Base-by-base conservation (phyloP, 108 stramenopile species). In the Mayamaea pseudoterrestris region DNA sequence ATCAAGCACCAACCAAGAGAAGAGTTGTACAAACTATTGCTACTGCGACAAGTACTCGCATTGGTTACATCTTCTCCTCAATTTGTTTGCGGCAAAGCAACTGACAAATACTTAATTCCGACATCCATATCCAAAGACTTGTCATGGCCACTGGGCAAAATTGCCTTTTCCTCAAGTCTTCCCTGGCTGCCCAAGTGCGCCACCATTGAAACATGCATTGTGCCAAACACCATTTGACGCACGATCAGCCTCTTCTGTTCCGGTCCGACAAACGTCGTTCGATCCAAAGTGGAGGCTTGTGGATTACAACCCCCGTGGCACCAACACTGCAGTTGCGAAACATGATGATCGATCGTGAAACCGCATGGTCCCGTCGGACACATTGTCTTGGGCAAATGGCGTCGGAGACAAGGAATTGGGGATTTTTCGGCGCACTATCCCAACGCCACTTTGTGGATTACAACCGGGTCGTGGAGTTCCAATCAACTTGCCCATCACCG, bases 181-280 rank as follows among this genome's bases (percentile, higher is more conserved):
- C 85, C 13, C 55, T 87, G 23, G 72, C 80, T 0, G 80, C 65
- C 85, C 0, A 47, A 74, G 40, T 58, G 85, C 11, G 76, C 74
- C 14, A 87, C 85, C 7, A 70, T 81, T 7, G 52, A 76, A 63
- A 43, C 64, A 44, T 41, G 44, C 13, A 57, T 83, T 12, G 55
- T 83, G 12, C 53, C 60, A 11, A 61, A 72, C 26, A 47, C 29
- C 22, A 78, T 94, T 25, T 94, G 93, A 90, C 90, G 12, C 59
- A 76, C 43, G 93, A 94, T 81, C 93, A 94, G 55, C 54, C 83
- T 13, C 86, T 83, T 87, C 91, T 57, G 91, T 93, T 16, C 94
- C 94, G 11, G 77, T 91, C n/a, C 64, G 91, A 44, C 73, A 72
- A 58, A 83, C 7, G 74, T 92, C 3, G 51, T 93, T 27, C 76